Evolutionary conservation across 257 asterid genomes (phyloP).

Genomic region (Anisodus acutangulus): DNA sequence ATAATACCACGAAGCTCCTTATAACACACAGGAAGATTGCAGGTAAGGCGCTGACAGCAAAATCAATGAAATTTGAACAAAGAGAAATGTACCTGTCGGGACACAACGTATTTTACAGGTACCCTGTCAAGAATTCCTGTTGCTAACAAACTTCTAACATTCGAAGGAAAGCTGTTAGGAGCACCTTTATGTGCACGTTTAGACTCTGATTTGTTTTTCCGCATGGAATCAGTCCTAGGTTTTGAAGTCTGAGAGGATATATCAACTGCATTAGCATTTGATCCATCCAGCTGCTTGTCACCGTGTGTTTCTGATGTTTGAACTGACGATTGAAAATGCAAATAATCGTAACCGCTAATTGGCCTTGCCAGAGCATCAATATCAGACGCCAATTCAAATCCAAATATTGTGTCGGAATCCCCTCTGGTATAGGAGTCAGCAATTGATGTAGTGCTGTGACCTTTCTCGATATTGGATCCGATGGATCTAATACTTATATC

Average conservation of each 20-base stretch:
- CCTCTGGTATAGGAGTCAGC: conserved; percentile 56
- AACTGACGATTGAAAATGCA: conserved; percentile 65
- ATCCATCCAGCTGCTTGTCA: conserved; percentile 50
- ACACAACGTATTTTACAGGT: conserved; percentile 73
- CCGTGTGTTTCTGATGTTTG: conserved; percentile 52
- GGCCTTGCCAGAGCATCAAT: conserved; percentile 66
- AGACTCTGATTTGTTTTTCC: conserved; percentile 60
- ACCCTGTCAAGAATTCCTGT: conserved; percentile 96
- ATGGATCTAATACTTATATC: conserved; percentile 49
- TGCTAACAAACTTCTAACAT: conserved; percentile 89
- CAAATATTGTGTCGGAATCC: conserved; percentile 51
- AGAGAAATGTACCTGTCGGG: conserved; percentile 65
- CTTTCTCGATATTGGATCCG: conserved; percentile 53
- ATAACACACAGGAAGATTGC: conserved; percentile 9
- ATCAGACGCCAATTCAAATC: conserved; percentile 70
- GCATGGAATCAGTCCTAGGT: conserved; percentile 48
- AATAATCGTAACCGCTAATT: conserved; percentile 58
- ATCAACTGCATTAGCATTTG: conserved; percentile 42
- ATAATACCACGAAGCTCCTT: conserved; percentile 91
- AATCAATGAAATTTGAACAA: neutral
- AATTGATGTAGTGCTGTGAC: conserved; percentile 46
- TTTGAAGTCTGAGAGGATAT: conserved; percentile 48
- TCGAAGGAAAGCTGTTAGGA: conserved; percentile 92
- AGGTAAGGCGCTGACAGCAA: conserved; percentile 31
- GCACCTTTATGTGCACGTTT: conserved; percentile 81